Percentiles rank a stretch among this genome's conserved stretches.
Conservation (phyloP, 2,329 filamentous ascomycete genomes). For the Alternaria arbusti region DNA sequence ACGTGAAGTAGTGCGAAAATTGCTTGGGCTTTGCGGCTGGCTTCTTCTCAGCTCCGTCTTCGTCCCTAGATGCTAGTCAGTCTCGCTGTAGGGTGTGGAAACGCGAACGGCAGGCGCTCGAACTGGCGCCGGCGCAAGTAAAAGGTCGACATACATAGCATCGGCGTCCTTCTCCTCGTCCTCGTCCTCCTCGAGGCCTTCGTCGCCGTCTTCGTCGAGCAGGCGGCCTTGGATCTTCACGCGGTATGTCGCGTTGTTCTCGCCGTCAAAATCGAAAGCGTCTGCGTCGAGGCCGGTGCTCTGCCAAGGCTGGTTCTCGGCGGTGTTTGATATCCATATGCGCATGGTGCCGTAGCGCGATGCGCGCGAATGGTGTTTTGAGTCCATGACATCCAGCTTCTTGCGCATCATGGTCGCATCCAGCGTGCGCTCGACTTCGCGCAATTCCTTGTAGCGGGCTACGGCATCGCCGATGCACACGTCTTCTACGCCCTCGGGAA, state of each 20-base stretch:
- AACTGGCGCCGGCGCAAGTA: neutral
- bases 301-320: conserved; percentile 95
- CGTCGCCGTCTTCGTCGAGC: conserved; percentile 61
- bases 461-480: conserved; percentile 82
- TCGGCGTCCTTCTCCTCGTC: conserved; percentile 53
- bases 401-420: conserved; percentile 96
- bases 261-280: conserved; percentile 81
- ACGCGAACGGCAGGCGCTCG: neutral
- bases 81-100: neutral
- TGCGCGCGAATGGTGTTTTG: conserved; percentile 72
- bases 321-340: conserved; percentile 94
- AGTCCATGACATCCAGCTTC: conserved; percentile 86
- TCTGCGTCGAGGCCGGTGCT: conserved; percentile 70
- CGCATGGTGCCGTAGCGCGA: conserved; percentile 86
- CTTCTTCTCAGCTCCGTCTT: conserved; percentile 56
- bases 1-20: conserved; percentile 78
- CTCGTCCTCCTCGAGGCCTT: conserved; percentile 41
- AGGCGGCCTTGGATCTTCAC: conserved; percentile 92
- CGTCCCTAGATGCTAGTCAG: conserved; percentile 50
- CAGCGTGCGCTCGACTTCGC: conserved; percentile 84
- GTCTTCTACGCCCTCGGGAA: conserved; percentile 85
- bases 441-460: conserved; percentile 79
- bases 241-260: conserved; percentile 78
- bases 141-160: conserved; percentile 53
- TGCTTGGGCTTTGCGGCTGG: conserved; percentile 59